Evolutionary conservation across 192 early-diverging fungal genomes (phyloP).

Genomic region (Gaertneriomyces sp.): DNA sequence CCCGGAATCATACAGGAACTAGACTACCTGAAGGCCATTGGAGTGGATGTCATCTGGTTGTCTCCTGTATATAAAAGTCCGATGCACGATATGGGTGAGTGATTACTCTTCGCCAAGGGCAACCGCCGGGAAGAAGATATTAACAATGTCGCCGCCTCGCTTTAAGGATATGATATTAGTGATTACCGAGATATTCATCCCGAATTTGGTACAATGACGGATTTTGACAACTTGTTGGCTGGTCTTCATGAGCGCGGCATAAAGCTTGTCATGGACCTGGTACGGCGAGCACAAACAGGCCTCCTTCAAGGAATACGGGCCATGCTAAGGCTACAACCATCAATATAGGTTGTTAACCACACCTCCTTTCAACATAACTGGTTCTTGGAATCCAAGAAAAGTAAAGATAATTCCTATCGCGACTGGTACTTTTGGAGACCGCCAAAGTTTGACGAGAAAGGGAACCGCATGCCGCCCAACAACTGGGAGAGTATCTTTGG

Average conservation of each 20-base stretch:
- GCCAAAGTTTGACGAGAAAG: too few relatives aligned
- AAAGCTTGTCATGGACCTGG: constrained; percentile 8
- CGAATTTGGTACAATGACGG: constrained; percentile 2
- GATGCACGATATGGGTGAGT: constrained; percentile 10
- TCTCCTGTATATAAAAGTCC: constrained; percentile 8
- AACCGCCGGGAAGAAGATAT: neutral
- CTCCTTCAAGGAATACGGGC: too few relatives aligned
- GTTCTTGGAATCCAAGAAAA: too few relatives aligned
- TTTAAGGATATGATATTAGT: neutral
- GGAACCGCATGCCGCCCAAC: too few relatives aligned
- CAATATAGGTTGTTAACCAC: too few relatives aligned
- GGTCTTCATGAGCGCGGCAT: constrained; percentile 3
- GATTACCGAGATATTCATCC: constrained; percentile 1
- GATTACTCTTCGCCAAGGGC: neutral
- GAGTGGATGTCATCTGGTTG: constrained; percentile 10
- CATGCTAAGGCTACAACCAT: too few relatives aligned
- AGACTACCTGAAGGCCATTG: constrained; percentile 8
- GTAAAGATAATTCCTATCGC: too few relatives aligned
- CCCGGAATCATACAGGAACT: constrained; percentile 12
- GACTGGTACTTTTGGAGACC: too few relatives aligned
- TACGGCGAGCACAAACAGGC: neutral
- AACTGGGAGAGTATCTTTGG: too few relatives aligned
- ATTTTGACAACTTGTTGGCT: neutral
- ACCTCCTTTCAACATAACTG: too few relatives aligned
- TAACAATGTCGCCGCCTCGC: neutral